Evolutionary conservation across 192 early-diverging fungal species (phyloP).

Genomic region (Podila horticola): DNA sequence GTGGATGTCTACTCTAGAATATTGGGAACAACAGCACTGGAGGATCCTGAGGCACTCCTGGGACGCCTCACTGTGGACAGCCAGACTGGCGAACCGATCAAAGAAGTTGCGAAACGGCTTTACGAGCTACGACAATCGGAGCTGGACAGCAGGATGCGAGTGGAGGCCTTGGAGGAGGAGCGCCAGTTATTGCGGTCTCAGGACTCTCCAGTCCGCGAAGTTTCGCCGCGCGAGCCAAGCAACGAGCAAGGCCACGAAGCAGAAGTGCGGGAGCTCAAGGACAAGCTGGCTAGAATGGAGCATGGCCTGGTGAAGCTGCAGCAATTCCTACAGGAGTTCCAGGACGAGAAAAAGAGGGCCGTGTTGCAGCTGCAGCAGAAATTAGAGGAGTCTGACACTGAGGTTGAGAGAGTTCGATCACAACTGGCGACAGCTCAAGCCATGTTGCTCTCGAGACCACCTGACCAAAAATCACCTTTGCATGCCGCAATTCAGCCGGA

Average conservation of each 20-base stretch:
- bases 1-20: not conserved
- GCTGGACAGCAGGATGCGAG: no score
- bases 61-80: not conserved
- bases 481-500: not conserved
- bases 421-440: slow-evolving; percentile 46
- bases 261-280: slow-evolving; percentile 1
- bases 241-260: no score
- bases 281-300: slow-evolving; percentile 17
- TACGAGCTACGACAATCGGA: no score
- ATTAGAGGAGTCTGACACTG: slow-evolving; percentile 20
- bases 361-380: slow-evolving; percentile 22
- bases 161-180: no score
- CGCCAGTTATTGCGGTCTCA: no score
- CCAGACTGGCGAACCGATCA: no score
- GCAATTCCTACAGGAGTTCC: slow-evolving; percentile 46
- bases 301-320: slow-evolving; percentile 28
- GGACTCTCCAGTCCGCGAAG: no score
- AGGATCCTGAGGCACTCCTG: slow-evolving; percentile 15
- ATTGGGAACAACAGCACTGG: not conserved
- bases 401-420: slow-evolving; percentile 8
- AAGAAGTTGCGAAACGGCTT: no score
- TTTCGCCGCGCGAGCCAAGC: no score
- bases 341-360: slow-evolving; percentile 34
- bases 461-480: not conserved
- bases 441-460: slow-evolving; percentile 11